A percentile compares a stretch with the other conserved stretches of the same genome.
Evolutionary conservation across 2,329 filamentous ascomycete genomes (phyloP).

Genomic region (Aspergillus sp.): DNA sequence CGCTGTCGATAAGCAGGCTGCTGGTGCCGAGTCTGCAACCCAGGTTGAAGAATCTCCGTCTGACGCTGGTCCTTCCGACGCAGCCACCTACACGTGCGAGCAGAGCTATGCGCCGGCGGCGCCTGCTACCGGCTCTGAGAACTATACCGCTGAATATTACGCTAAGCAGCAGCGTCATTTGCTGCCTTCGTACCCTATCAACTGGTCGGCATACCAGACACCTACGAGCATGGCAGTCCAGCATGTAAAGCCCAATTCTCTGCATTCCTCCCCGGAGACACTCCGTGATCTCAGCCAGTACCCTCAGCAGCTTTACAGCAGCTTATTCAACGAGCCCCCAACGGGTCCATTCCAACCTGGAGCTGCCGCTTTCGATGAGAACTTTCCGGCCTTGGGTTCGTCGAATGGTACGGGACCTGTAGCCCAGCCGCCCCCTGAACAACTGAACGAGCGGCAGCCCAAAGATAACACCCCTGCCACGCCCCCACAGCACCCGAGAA

Average conservation of each 20-base stretch:
- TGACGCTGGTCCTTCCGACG: background rate
- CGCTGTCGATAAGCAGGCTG: background rate
- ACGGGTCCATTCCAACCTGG: constrained; percentile 11
- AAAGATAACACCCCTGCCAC: background rate
- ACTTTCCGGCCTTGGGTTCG: constrained; percentile 14
- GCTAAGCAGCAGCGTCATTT: background rate
- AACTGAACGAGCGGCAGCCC: background rate
- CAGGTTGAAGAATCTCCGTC: background rate
- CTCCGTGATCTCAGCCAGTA: too few relatives aligned
- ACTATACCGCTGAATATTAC: background rate
- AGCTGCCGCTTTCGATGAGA: constrained; percentile 7
- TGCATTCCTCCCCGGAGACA: too few relatives aligned
- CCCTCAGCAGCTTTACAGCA: too few relatives aligned
- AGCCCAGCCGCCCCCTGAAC: background rate
- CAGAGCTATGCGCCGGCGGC: too few relatives aligned
- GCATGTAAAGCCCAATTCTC: too few relatives aligned
- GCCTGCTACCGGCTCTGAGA: background rate
- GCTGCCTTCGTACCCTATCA: background rate
- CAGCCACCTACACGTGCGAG: too few relatives aligned
- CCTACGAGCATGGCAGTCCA: background rate
- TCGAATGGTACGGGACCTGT: background rate
- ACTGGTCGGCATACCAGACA: background rate
- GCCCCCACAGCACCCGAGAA: background rate
- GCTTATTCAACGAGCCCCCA: background rate
- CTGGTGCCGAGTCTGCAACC: background rate